These are phyloP conservation scores for Chloris gayana DNA, from an alignment of 176 grass and related monocot genomes.

Conservation along the genomic window DNA sequence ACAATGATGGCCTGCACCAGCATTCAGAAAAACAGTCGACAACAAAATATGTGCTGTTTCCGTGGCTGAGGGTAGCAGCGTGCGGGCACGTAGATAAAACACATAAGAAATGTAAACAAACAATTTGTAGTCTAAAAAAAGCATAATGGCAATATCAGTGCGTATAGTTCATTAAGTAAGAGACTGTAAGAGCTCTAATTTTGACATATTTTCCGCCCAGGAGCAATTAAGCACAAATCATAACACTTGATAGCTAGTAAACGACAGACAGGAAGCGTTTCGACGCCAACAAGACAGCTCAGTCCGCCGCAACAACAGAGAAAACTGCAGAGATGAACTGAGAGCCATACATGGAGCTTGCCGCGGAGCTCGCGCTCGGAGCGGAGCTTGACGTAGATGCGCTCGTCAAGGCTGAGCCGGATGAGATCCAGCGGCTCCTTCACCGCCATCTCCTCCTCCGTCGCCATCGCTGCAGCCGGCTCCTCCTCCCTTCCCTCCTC, in stretches of 20 bases:
- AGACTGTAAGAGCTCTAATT: background rate
- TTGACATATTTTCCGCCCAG: background rate
- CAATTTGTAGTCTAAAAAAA: background rate
- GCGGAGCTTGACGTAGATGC: constrained; percentile 99
- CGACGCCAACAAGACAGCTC: background rate
- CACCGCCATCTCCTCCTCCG: constrained; percentile 50
- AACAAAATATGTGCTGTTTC: background rate
- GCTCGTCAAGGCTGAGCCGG: constrained; percentile 96
- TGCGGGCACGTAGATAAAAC: background rate
- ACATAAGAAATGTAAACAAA: background rate
- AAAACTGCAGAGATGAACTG: background rate
- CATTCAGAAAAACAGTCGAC: background rate
- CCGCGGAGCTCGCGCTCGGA: constrained; percentile 94
- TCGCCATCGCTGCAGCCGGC: background rate
- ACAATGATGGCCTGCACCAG: background rate
- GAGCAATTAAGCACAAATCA: background rate
- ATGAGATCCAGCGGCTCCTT: constrained; percentile 99
- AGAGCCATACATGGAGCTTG: constrained; percentile 81
- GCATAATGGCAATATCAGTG: background rate
- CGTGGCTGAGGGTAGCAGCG: background rate
- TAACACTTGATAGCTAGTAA: background rate
- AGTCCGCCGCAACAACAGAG: background rate
- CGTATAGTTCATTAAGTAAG: background rate
- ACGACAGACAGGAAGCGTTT: background rate
- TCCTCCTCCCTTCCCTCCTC: background rate